Percentiles rank a stretch among this genome's conserved stretches.
Evolutionary conservation across 2,329 filamentous ascomycete species (phyloP).

Genomic region (Dendryphion nanum): DNA sequence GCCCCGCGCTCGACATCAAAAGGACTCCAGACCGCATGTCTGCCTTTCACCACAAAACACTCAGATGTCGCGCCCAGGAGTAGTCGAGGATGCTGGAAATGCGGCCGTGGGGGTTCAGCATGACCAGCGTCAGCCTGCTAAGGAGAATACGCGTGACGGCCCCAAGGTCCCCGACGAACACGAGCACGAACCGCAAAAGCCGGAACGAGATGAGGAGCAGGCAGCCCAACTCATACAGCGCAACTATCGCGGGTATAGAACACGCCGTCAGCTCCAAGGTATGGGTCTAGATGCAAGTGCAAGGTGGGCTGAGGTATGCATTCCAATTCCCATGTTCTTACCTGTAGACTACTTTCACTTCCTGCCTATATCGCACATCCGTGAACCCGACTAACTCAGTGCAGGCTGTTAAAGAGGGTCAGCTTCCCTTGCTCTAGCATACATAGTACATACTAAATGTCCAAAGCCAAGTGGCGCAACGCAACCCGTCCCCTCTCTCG

Average conservation of each 20-base stretch:
- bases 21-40: not conserved
- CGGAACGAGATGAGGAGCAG: no score
- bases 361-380: no score
- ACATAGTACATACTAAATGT: constrained; percentile 23
- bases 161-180: not conserved
- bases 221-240: constrained; percentile 47
- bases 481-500: constrained; percentile 48
- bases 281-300: constrained; percentile 67
- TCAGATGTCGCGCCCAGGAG: not conserved
- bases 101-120: not conserved
- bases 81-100: not conserved
- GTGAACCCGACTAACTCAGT: not conserved
- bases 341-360: not conserved
- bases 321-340: constrained; percentile 9
- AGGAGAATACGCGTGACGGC: not conserved
- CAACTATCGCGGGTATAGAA: constrained; percentile 75
- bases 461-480: constrained; percentile 53
- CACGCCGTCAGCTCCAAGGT: constrained; percentile 68
- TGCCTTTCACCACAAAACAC: not conserved
- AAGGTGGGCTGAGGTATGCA: constrained; percentile 67
- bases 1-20: not conserved
- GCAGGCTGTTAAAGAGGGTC: constrained; percentile 52
- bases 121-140: not conserved
- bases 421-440: constrained; percentile 16
- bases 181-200: not conserved